Percentiles rank a stretch among this genome's conserved stretches.
phyloP scores from a whole-genome alignment of 495 filamentous ascomycete genomes.

The Penicillium riverlandense region DNA sequence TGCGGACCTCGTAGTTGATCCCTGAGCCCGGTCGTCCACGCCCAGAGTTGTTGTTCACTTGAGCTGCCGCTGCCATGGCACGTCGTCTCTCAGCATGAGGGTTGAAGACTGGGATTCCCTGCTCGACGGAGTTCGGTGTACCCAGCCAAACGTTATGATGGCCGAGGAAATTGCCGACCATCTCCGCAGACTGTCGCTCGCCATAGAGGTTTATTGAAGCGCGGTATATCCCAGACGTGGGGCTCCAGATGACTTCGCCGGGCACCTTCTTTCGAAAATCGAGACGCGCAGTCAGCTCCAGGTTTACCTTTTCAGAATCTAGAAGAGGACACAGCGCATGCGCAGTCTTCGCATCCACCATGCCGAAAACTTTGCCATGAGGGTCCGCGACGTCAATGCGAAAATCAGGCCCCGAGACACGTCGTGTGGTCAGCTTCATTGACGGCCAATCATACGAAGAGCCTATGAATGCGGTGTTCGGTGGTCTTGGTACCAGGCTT shows the following conservation, averaged over 20 bases:
- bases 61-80: slow-evolving; percentile 19
- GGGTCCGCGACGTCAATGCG: slow-evolving; percentile 66
- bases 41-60: background rate
- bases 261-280: slow-evolving; percentile 49
- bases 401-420: slow-evolving; percentile 44
- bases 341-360: slow-evolving; percentile 63
- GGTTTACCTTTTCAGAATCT: slow-evolving; percentile 48
- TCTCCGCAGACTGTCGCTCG: slow-evolving; percentile 52
- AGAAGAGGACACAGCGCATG: slow-evolving; percentile 62
- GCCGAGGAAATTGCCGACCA: slow-evolving; percentile 59
- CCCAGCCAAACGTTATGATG: slow-evolving; percentile 59
- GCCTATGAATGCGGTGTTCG: slow-evolving; percentile 39
- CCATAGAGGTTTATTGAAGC: slow-evolving; percentile 75
- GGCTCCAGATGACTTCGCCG: slow-evolving; percentile 50
- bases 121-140: slow-evolving; percentile 54
- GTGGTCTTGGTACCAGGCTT: slow-evolving; percentile 58
- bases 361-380: slow-evolving; percentile 62
- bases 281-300: slow-evolving; percentile 63
- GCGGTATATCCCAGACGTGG: slow-evolving; percentile 42
- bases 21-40: slow-evolving; percentile 15
- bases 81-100: slow-evolving; percentile 51
- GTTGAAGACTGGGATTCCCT: slow-evolving; percentile 59
- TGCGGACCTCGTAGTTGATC: slow-evolving; percentile 49
- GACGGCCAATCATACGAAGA: slow-evolving; percentile 52
- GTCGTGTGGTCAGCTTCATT: slow-evolving; percentile 61